These are phyloP conservation scores for Fusarium decemcellulare DNA, from an alignment of 2,329 filamentous ascomycete genomes.

Conservation along the genomic window DNA sequence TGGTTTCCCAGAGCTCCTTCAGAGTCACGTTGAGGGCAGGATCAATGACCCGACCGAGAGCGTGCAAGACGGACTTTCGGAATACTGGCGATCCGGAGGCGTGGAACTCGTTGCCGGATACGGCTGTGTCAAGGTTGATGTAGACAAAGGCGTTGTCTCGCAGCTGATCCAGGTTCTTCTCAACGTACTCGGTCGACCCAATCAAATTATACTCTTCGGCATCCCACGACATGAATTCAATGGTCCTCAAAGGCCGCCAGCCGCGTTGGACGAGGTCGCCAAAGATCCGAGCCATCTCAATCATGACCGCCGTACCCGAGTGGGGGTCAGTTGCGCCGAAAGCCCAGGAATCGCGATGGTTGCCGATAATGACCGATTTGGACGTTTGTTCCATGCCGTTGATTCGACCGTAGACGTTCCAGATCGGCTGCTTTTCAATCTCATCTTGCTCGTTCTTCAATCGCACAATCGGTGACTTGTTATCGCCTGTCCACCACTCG, in stretches of 20 bases:
- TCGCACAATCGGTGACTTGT: constrained; percentile 81
- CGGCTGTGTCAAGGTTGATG: constrained; percentile 89
- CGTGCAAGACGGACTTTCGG: constrained; percentile 77
- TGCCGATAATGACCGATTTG: constrained; percentile 91
- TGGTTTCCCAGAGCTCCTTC: constrained; percentile 81
- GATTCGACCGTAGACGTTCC: constrained; percentile 91
- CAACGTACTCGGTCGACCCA: constrained; percentile 95
- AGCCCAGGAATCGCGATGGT: constrained; percentile 93
- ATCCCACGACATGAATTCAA: constrained; percentile 98
- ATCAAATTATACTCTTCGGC: constrained; percentile 93
- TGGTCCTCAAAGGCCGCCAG: constrained; percentile 93
- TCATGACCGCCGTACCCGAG: constrained; percentile 89
- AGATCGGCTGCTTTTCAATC: constrained; percentile 84
- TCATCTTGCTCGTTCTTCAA: constrained; percentile 92
- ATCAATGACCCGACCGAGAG: constrained; percentile 82
- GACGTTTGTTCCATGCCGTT: constrained; percentile 85
- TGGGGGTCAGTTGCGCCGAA: constrained; percentile 90
- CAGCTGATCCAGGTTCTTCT: constrained; percentile 82
- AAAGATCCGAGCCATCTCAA: constrained; percentile 90
- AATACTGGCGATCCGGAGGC: constrained; percentile 88
- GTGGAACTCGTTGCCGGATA: constrained; percentile 81
- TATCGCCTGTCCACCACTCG: constrained; percentile 88
- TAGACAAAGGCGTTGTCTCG: constrained; percentile 86
- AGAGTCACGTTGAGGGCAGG: constrained; percentile 80
- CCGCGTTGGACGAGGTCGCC: constrained; percentile 82